phyloP scores from a whole-genome alignment of 2,329 filamentous ascomycete genomes.

The Phialocephala sp. region DNA sequence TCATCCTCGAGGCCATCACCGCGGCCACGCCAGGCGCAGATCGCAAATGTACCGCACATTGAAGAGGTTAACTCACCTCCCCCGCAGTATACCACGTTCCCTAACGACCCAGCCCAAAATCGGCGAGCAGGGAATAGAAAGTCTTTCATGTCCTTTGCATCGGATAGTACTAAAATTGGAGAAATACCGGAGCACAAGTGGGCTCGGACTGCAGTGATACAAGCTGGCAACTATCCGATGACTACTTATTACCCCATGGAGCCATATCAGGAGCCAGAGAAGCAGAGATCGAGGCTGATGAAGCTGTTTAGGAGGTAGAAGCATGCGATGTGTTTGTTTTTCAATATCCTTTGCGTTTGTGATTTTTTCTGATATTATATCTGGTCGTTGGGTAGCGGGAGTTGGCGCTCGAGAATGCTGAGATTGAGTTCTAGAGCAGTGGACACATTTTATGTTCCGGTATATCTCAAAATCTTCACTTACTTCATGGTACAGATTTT shows the following conservation, averaged over 20 bases:
- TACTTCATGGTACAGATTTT: too few species aligned
- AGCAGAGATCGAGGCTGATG: conserved; percentile 32
- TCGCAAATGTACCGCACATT: background rate
- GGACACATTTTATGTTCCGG: too few species aligned
- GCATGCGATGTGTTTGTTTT: background rate
- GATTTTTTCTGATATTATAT: background rate
- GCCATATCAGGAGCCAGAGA: conserved; percentile 32
- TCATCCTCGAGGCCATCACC: conserved; percentile 1
- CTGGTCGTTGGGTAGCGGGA: background rate
- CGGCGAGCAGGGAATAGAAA: conserved; percentile 30
- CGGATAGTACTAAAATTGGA: conserved; percentile 53
- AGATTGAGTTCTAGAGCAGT: too few species aligned
- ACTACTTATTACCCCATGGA: conserved; percentile 34
- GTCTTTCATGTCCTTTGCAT: conserved; percentile 47
- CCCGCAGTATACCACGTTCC: background rate
- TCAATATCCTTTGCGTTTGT: background rate
- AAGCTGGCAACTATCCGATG: conserved; percentile 29
- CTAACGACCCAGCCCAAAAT: background rate
- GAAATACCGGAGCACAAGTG: conserved; percentile 46
- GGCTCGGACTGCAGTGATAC: conserved; percentile 15
- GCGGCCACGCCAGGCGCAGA: background rate
- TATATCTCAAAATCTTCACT: too few species aligned
- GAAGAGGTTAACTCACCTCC: background rate
- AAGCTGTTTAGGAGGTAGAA: conserved; percentile 33
- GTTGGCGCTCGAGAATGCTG: background rate